phyloP scores from a whole-genome alignment of 257 asterid genomes.

The Nicotiana attenuata region DNA sequence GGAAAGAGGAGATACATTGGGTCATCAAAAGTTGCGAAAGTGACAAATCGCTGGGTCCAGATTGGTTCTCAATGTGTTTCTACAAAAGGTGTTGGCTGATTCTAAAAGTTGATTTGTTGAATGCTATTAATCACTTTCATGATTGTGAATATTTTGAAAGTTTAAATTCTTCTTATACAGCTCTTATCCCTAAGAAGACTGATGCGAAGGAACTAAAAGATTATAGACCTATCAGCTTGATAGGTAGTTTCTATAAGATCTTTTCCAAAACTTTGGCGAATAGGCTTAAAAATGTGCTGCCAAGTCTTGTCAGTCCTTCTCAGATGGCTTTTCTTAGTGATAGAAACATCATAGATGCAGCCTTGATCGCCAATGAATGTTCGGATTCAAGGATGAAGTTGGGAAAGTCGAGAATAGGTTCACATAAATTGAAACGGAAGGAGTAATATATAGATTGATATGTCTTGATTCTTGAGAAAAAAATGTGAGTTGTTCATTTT shows the following conservation, averaged over 20 bases:
- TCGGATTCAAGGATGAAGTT: not conserved
- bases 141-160: not conserved
- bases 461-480: too few species aligned
- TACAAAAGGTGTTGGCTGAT: not conserved
- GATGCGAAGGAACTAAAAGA: not conserved
- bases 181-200: not conserved
- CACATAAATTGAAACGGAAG: too few species aligned
- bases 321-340: not conserved
- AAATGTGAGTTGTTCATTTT: too few species aligned
- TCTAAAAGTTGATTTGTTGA: not conserved
- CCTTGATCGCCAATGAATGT: not conserved
- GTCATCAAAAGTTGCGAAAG: not conserved
- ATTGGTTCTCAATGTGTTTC: not conserved
- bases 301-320: not conserved
- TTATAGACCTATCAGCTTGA: not conserved
- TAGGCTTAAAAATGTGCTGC: not conserved
- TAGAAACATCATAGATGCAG: not conserved
- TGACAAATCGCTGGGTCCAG: not conserved
- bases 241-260: not conserved
- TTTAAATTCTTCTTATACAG: not conserved
- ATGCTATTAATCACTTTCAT: not conserved
- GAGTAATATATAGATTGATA: too few species aligned
- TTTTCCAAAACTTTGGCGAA: not conserved
- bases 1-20: not conserved
- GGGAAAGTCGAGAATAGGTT: not conserved